Evolutionary conservation across 2,329 filamentous ascomycete species (phyloP), one percentile per base, ranked within the genome.

Genomic region (Bertia moriformis): DNA sequence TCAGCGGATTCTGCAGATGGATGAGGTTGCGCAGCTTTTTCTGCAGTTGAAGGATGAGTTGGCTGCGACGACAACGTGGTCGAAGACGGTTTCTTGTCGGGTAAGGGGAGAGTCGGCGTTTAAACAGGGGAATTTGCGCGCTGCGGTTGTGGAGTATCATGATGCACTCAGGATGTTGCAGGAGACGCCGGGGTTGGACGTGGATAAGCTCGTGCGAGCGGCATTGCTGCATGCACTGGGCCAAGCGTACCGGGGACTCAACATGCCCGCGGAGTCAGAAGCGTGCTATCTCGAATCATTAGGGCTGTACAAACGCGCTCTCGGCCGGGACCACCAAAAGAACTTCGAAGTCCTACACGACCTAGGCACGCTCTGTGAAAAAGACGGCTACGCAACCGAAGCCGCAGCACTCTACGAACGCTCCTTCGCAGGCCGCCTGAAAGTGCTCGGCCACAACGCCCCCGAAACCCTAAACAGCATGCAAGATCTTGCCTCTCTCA

Each of bases 381-480:
- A 43, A 36, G 51, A 53, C 14, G 51, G 51, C 15, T 53, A 52
- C 35, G 48, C 50, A n/a, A 52, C 48, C 3, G 49, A 53, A 43
- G 51, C 51, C 37, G 45, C 51, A 3, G 51, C 49, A 37, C 38
- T 54, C 4, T 53, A 52, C 18, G 51, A 54, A 30, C 48, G 51
- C 15, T 51, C 51, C 20, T 51, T 51, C 24, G 51, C 51, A 38
- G 51, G 51, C 18, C 47, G 51, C 38, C 33, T 53, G 29, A 52
- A 50, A 40, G 49, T 44, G 1, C 44, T 53, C 2, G 51, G 51
- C 10, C 48, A 49, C 18, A 51, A 53, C 39, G 48, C 49, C 3
- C 51, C 51, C 4, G 51, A 54, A n/a, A 54, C 51, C 1, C 41
- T 54, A 18, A 47, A 40, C 29, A 52, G 48, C 37, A 54, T 53